phyloP scores from a whole-genome alignment of 108 stramenopile species.

The Nitzschia putrida region DNA sequence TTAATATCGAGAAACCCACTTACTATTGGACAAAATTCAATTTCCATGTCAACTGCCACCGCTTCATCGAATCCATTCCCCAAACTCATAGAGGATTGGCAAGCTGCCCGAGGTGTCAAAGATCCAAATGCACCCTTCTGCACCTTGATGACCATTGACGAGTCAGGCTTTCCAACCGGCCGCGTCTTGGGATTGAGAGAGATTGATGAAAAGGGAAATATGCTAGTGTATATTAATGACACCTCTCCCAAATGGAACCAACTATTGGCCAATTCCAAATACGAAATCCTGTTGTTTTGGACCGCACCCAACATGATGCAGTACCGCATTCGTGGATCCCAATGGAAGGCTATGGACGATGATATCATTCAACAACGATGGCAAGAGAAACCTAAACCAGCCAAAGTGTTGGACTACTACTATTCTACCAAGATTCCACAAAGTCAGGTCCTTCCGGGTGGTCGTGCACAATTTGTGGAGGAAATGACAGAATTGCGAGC shows the following conservation, averaged over 20 bases:
- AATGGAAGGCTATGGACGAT: neutral
- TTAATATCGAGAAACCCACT: no score
- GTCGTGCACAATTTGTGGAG: neutral
- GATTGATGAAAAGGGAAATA: neutral
- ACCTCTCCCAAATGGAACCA: slow-evolving; percentile 3
- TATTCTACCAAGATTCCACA: neutral
- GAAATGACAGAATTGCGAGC: neutral
- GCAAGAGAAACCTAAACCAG: neutral
- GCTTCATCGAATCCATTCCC: neutral
- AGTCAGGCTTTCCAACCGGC: neutral
- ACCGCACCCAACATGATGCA: neutral
- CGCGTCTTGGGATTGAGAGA: neutral
- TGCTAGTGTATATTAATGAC: neutral
- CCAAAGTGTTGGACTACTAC: neutral
- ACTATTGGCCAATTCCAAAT: slow-evolving; percentile 1
- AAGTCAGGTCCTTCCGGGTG: neutral
- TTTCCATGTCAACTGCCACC: no score
- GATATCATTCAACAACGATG: neutral
- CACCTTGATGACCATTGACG: neutral
- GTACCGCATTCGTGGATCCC: neutral
- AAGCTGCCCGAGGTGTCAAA: neutral
- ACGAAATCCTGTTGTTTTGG: neutral
- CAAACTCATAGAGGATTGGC: neutral
- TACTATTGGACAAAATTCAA: no score
- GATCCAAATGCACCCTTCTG: slow-evolving; percentile 2